These are phyloP conservation scores for Amniculicola lignicola DNA, from an alignment of 495 filamentous ascomycete genomes.

Conservation along the genomic window DNA sequence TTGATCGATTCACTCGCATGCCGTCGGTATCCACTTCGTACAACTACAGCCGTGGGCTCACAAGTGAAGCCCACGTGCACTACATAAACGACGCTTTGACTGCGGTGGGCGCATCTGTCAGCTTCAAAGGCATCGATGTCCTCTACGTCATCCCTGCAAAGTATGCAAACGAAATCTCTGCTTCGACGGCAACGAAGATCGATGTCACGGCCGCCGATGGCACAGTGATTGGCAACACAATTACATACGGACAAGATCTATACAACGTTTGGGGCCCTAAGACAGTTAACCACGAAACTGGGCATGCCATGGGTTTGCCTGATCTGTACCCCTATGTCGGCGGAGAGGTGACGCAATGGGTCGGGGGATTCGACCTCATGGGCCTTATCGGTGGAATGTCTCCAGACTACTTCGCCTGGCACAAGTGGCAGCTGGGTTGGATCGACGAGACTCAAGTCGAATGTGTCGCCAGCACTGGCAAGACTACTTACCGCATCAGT, in stretches of 20 bases:
- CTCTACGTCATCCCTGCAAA: conserved; percentile 11
- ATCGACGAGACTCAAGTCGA: conserved; percentile 15
- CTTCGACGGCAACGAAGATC: not conserved
- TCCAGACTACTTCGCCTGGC: conserved; percentile 20
- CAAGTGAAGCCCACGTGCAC: conserved; percentile 1
- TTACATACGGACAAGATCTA: conserved; percentile 20
- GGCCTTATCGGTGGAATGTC: conserved; percentile 14
- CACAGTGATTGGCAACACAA: not conserved
- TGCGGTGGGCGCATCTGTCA: not conserved
- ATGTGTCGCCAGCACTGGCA: conserved; percentile 1
- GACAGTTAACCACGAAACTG: conserved; percentile 21
- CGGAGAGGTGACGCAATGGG: not conserved
- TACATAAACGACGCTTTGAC: conserved; percentile 22
- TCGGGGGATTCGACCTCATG: conserved; percentile 22
- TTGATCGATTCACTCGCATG: conserved; percentile 19
- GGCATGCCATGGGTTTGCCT: conserved; percentile 14
- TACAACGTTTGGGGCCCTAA: conserved; percentile 12
- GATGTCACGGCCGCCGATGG: conserved; percentile 11
- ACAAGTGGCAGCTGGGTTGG: conserved; percentile 22
- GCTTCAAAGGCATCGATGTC: conserved; percentile 12
- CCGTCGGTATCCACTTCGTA: conserved; percentile 5
- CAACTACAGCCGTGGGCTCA: conserved; percentile 12
- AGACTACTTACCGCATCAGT: conserved; percentile 11
- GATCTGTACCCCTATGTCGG: conserved; percentile 11
- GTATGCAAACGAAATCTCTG: not conserved